phyloP scores from a whole-genome alignment of 139 green algal species.

The Chlamydomonas sp. region DNA sequence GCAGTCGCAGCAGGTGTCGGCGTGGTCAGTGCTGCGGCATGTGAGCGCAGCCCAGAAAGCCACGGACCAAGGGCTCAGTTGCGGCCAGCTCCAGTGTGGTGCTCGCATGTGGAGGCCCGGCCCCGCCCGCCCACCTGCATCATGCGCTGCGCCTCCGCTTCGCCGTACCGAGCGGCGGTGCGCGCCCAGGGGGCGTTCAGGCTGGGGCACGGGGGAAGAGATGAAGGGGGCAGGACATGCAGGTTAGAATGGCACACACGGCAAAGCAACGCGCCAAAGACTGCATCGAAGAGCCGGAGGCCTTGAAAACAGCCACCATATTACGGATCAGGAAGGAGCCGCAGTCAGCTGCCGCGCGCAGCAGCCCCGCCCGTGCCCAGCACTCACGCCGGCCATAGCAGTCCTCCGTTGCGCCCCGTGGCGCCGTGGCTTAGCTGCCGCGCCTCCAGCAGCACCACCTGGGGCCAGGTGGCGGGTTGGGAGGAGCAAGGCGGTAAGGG shows the following conservation, averaged over 20 bases:
- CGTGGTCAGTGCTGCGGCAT: neutral
- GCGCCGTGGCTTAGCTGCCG: constrained; percentile 34
- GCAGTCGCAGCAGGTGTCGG: neutral
- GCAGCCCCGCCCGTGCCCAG: no score
- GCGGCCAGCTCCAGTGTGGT: no score
- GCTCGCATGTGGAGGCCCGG: no score
- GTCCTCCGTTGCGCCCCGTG: constrained; percentile 21
- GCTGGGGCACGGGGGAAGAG: neutral
- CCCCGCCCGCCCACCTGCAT: neutral
- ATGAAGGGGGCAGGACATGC: neutral
- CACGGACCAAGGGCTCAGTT: no score
- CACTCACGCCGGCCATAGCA: constrained; percentile 40
- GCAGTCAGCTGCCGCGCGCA: no score
- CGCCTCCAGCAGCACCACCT: constrained; percentile 36
- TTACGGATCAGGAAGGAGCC: no score
- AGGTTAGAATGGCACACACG: no score
- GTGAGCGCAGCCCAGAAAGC: no score
- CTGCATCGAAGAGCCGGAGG: no score
- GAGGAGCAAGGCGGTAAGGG: neutral
- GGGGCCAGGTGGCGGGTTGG: neutral
- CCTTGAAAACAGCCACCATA: no score
- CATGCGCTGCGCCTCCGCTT: constrained; percentile 12
- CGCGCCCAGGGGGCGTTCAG: constrained; percentile 25
- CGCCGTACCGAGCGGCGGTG: constrained; percentile 19
- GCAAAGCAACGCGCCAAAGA: no score